Evolutionary conservation across 129 eudicot genomes (phyloP), one percentile per base, ranked within the genome.

Genomic region (Artemisia argyi): DNA sequence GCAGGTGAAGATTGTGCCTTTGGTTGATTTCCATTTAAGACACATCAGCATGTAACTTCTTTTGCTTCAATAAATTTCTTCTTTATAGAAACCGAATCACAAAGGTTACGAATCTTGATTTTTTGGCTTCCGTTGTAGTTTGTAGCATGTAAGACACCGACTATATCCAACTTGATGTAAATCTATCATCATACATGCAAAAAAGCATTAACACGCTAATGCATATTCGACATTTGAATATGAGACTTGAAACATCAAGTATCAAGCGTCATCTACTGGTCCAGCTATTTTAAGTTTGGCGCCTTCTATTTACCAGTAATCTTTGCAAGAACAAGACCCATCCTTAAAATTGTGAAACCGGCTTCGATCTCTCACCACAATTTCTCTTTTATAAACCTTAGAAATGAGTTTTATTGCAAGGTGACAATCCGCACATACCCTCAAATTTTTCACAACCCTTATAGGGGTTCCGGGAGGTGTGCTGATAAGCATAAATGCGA

Each of bases 371-470:
- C 98, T 83, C 32, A 92, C 96, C 67, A 87, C 87, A 82, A 92
- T 89, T 62, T 92, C 98, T 61, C 96, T 80, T 11, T 74, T 76
- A 79, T 74, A 92, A 82, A 87, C 84, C 84, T 87, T 89, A 14
- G 98, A 89, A 32, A 92, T 50, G 15, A 87, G 72, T 57, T 92
- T 92, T 22, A 89, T 89, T 11, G 92, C 95, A 59, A 87, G 22
- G 59, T 92, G 97, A 72, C 97, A 92, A 76, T 92, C 97, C 0
- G 81, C 85, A 73, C 97, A 92, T 3, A 92, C 94, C 80, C 97
- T 81, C 67, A 92, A 78, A 82, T 92, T 92, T 89, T 92, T 92
- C 65, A 92, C 85, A 13, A 92, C 83, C 48, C 86, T 86, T 18
- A 92, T 86, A 7, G 88, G 94, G 20, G 86, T 68, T 35, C 86